Conservation (phyloP, 2,329 filamentous ascomycete genomes). For the Plectosphaerella plurivora region DNA sequence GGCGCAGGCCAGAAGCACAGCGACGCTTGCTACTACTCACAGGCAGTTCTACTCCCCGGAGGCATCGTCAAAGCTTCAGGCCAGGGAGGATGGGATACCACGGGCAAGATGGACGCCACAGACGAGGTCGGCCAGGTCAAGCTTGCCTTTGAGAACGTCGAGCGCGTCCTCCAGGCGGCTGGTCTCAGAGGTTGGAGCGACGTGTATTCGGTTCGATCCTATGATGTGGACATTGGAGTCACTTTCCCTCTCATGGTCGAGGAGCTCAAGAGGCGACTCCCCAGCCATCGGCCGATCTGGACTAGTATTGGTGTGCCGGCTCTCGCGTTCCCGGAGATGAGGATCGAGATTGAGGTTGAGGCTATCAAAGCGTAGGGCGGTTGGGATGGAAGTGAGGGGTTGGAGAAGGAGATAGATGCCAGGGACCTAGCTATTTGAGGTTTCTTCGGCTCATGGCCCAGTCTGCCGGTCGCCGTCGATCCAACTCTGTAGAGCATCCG, state of each 20-base stretch:
- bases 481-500: slow-evolving; percentile 24
- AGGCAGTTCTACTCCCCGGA: slow-evolving; percentile 44
- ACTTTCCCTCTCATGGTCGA: slow-evolving; percentile 32
- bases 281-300: slow-evolving; percentile 22
- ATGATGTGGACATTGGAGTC: slow-evolving; percentile 34
- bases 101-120: slow-evolving; percentile 16
- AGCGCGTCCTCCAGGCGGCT: slow-evolving; percentile 39
- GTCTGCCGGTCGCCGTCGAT: slow-evolving; percentile 15
- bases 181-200: slow-evolving; percentile 51
- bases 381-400: no score
- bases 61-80: slow-evolving; percentile 38
- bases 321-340: slow-evolving; percentile 44
- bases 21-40: slow-evolving; percentile 34
- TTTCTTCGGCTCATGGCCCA: no score
- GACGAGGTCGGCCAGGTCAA: slow-evolving; percentile 38
- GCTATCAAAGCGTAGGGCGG: slow-evolving; percentile 17
- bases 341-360: slow-evolving; percentile 51
- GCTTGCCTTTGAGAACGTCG: slow-evolving; percentile 50
- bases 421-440: not conserved
- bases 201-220: slow-evolving; percentile 41
- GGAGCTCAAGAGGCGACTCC: slow-evolving; percentile 27
- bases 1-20: slow-evolving; percentile 15
- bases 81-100: slow-evolving; percentile 32
- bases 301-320: slow-evolving; percentile 43
- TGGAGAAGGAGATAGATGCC: not conserved